Conservation (phyloP, 2,329 filamentous ascomycete genomes). For the Fusarium albidum region DNA sequence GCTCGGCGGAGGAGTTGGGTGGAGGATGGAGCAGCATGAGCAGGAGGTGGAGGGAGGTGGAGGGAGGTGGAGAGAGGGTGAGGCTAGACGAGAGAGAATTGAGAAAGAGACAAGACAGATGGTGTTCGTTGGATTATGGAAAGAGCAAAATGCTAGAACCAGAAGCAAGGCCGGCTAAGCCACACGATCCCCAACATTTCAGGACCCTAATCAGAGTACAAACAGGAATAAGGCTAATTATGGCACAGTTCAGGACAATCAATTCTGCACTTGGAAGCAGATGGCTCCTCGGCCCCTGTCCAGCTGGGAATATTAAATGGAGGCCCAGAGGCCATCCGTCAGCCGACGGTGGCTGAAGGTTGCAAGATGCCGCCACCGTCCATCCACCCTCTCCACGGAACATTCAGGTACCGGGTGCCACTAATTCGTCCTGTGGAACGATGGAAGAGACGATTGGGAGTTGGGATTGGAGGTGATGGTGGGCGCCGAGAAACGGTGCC, state of each 20-base stretch:
- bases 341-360: conserved; percentile 30
- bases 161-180: conserved; percentile 14
- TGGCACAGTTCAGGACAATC: conserved; percentile 8
- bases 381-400: conserved; percentile 23
- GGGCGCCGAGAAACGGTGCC: conserved; percentile 30
- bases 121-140: conserved; percentile 1
- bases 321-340: conserved; percentile 15
- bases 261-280: conserved; percentile 4
- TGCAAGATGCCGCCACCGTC: conserved; percentile 27
- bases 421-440: conserved; percentile 18
- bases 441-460: conserved; percentile 12
- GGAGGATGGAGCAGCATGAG: conserved; percentile 36
- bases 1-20: conserved; percentile 33
- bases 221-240: conserved; percentile 2
- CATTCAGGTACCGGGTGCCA: conserved; percentile 36
- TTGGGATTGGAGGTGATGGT: conserved; percentile 21
- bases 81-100: conserved; percentile 7
- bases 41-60: conserved; percentile 15
- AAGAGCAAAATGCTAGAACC: conserved; percentile 6
- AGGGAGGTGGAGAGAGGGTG: conserved; percentile 12
- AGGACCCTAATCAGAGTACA: not conserved
- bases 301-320: conserved; percentile 8
- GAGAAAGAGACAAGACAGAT: conserved; percentile 1
- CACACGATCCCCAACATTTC: conserved; percentile 16
- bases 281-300: conserved; percentile 19